These are phyloP conservation scores for Mucor circinelloides DNA, from an alignment of 371 early-diverging fungal species.

Conservation along the genomic window DNA sequence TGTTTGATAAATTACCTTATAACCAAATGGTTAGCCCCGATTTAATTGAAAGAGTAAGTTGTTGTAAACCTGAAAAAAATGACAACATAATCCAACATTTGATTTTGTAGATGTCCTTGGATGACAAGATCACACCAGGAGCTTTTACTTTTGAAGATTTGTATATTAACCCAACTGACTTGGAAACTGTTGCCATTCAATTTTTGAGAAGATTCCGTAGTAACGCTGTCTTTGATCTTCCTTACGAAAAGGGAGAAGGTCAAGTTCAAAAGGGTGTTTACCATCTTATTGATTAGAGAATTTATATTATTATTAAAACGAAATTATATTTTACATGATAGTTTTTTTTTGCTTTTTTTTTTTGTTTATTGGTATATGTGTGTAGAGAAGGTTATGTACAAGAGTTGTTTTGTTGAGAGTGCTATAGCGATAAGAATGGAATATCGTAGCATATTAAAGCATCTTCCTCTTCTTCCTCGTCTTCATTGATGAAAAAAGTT, in stretches of 20 bases:
- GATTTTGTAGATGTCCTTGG: conserved; percentile 62
- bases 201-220: conserved; percentile 85
- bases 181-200: conserved; percentile 80
- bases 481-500: conserved; percentile 18
- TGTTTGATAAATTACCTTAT: conserved; percentile 51
- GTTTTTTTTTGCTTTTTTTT: neutral
- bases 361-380: neutral
- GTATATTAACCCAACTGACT: conserved; percentile 75
- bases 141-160: conserved; percentile 86
- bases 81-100: neutral
- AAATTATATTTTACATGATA: neutral
- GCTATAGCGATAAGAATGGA: conserved; percentile 15
- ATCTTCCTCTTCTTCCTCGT: conserved; percentile 21
- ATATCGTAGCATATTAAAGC: conserved; percentile 16
- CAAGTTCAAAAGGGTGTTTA: conserved; percentile 62
- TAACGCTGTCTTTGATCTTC: conserved; percentile 66
- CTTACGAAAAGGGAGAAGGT: conserved; percentile 63
- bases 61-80: neutral
- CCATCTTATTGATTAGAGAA: conserved; percentile 57
- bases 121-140: conserved; percentile 73
- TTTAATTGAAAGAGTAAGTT: conserved; percentile 52
- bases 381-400: neutral
- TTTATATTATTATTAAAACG: neutral
- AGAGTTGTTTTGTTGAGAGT: neutral
- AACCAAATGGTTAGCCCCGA: conserved; percentile 55